Evolutionary conservation across 75 land plant species (phyloP).

Genomic region (Pinus tabuliformis): DNA sequence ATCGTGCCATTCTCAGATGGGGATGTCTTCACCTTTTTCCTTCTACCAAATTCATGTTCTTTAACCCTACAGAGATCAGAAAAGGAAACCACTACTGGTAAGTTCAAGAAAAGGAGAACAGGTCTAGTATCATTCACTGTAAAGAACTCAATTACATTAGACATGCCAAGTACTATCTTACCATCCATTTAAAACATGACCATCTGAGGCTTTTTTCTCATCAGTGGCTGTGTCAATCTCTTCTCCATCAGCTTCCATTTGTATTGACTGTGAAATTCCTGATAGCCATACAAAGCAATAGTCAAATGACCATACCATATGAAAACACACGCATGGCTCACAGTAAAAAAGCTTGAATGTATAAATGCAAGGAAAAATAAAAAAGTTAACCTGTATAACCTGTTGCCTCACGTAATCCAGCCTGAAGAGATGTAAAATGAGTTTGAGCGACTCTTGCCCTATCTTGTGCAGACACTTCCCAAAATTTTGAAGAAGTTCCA

Average conservation of each 20-base stretch:
- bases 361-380: not conserved
- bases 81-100: not conserved
- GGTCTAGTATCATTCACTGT: not conserved
- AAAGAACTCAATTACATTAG: not conserved
- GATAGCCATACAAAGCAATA: not conserved
- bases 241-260: not conserved
- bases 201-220: slow-evolving; percentile 18
- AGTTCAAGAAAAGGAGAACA: not conserved
- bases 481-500: not conserved
- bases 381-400: not conserved
- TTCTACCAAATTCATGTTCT: slow-evolving; percentile 65
- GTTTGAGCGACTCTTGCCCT: not conserved
- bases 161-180: slow-evolving; percentile 12
- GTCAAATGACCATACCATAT: not conserved
- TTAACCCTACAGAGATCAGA: slow-evolving; percentile 55
- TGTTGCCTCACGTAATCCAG: not conserved
- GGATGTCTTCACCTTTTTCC: slow-evolving; percentile 48
- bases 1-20: slow-evolving; percentile 15
- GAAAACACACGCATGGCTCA: not conserved
- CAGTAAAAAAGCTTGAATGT: no score
- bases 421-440: not conserved
- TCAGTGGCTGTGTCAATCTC: not conserved
- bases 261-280: not conserved
- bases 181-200: slow-evolving; percentile 73
- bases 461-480: not conserved